These are phyloP conservation scores for Royoungia palumana DNA, from an alignment of 768 basidiomycete genomes.

Conservation along the genomic window DNA sequence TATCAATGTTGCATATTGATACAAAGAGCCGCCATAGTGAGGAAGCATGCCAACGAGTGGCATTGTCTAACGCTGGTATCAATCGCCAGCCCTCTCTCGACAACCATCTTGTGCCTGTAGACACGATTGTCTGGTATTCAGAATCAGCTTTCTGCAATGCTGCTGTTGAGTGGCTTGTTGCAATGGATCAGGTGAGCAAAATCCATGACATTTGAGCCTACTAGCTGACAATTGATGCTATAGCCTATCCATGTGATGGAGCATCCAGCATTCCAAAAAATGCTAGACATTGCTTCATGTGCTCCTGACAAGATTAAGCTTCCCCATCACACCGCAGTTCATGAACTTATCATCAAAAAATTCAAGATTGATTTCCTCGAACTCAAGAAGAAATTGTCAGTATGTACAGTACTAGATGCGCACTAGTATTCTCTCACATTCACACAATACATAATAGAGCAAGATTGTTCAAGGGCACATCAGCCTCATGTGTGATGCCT, in stretches of 20 bases:
- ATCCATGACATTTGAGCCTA: too few species aligned
- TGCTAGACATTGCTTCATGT: neutral
- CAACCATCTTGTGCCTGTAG: neutral
- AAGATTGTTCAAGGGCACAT: neutral
- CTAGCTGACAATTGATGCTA: too few species aligned
- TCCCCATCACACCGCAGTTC: neutral
- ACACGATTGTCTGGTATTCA: too few species aligned
- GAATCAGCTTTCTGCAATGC: neutral
- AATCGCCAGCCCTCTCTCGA: neutral
- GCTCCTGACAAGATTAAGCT: slow-evolving; percentile 5
- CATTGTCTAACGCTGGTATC: too few species aligned
- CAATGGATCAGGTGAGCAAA: too few species aligned
- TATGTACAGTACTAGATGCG: too few species aligned
- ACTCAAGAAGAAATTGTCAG: slow-evolving; percentile 1
- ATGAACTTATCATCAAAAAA: slow-evolving; percentile 1
- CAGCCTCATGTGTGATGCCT: neutral
- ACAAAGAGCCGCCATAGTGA: too few species aligned
- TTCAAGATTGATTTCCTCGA: slow-evolving; percentile 1
- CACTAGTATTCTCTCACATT: neutral
- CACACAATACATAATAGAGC: neutral
- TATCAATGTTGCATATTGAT: too few species aligned
- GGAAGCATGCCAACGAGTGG: too few species aligned
- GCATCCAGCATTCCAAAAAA: neutral
- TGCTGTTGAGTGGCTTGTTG: neutral
- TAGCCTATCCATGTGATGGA: slow-evolving; percentile 5